These are phyloP conservation scores for Ustilago cynodontis DNA, from an alignment of 1,284 basidiomycete species.

Conservation along the genomic window DNA sequence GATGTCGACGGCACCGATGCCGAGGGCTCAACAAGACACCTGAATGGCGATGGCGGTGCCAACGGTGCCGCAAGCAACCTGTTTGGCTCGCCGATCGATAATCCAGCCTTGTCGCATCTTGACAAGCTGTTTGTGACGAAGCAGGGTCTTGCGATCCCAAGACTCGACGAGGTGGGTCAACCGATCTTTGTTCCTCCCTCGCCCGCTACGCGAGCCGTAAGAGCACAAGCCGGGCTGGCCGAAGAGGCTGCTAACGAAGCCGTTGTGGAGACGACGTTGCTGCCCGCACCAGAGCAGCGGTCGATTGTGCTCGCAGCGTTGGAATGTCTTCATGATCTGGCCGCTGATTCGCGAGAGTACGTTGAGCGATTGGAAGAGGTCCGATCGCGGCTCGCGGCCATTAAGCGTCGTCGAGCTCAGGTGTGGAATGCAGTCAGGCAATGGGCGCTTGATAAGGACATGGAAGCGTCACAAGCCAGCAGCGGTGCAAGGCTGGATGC, in stretches of 20 bases:
- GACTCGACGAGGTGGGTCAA: slow-evolving; percentile 46
- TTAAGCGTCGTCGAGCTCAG: slow-evolving; percentile 71
- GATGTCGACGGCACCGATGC: slow-evolving; percentile 30
- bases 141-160: slow-evolving; percentile 58
- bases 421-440: slow-evolving; percentile 72
- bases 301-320: slow-evolving; percentile 65
- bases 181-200: slow-evolving; percentile 46
- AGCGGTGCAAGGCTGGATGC: slow-evolving; percentile 4
- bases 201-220: slow-evolving; percentile 22
- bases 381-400: slow-evolving; percentile 71
- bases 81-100: slow-evolving; percentile 45
- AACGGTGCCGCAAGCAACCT: slow-evolving; percentile 15
- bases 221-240: slow-evolving; percentile 19
- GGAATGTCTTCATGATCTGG: slow-evolving; percentile 70
- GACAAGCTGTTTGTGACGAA: slow-evolving; percentile 67
- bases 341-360: slow-evolving; percentile 73
- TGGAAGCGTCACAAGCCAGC: slow-evolving; percentile 13
- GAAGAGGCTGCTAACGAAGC: slow-evolving; percentile 30
- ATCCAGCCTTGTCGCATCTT: slow-evolving; percentile 62
- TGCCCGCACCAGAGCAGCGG: slow-evolving; percentile 60
- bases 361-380: slow-evolving; percentile 73
- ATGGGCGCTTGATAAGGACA: slow-evolving; percentile 62
- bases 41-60: slow-evolving; percentile 6
- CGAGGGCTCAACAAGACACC: slow-evolving; percentile 18
- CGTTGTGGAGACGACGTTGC: slow-evolving; percentile 48